phyloP scores from a whole-genome alignment of 306 rosid species.

The Acacia confusa region DNA sequence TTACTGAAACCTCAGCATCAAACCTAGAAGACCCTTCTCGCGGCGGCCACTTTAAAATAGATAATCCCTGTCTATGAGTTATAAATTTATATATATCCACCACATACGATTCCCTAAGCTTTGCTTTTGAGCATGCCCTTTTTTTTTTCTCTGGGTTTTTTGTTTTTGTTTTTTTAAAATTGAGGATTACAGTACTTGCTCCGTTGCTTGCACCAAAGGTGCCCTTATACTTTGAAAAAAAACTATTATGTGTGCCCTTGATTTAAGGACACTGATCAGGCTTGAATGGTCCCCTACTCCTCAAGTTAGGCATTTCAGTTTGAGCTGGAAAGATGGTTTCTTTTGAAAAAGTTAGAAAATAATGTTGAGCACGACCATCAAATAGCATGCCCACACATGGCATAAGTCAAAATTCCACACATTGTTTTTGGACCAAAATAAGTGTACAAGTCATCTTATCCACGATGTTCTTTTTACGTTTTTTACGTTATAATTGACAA shows the following conservation, averaged over 20 bases:
- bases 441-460: slow-evolving; percentile 33
- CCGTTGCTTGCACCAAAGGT: slow-evolving; percentile 1
- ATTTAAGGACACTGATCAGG: slow-evolving; percentile 29
- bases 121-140: slow-evolving; percentile 27
- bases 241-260: slow-evolving; percentile 26
- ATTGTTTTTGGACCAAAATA: slow-evolving; percentile 32
- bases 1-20: slow-evolving; percentile 26
- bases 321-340: slow-evolving; percentile 42
- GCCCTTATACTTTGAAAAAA: not conserved
- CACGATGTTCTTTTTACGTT: not conserved
- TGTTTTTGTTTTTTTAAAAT: not conserved
- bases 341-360: slow-evolving; percentile 25
- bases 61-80: slow-evolving; percentile 30
- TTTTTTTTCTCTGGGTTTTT: not conserved
- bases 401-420: slow-evolving; percentile 34
- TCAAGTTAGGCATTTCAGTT: slow-evolving; percentile 28
- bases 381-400: slow-evolving; percentile 52
- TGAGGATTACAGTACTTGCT: slow-evolving; percentile 20
- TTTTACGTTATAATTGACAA: not conserved
- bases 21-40: slow-evolving; percentile 20
- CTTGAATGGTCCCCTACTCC: slow-evolving; percentile 44
- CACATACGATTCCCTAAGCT: not conserved
- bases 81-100: slow-evolving; percentile 8
- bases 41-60: slow-evolving; percentile 22
- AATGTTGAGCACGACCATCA: slow-evolving; percentile 37